A percentile compares a stretch with the other conserved stretches of the same genome.
phyloP scores from a whole-genome alignment of 2,329 filamentous ascomycete genomes.

The Aureobasidium melanogenum region DNA sequence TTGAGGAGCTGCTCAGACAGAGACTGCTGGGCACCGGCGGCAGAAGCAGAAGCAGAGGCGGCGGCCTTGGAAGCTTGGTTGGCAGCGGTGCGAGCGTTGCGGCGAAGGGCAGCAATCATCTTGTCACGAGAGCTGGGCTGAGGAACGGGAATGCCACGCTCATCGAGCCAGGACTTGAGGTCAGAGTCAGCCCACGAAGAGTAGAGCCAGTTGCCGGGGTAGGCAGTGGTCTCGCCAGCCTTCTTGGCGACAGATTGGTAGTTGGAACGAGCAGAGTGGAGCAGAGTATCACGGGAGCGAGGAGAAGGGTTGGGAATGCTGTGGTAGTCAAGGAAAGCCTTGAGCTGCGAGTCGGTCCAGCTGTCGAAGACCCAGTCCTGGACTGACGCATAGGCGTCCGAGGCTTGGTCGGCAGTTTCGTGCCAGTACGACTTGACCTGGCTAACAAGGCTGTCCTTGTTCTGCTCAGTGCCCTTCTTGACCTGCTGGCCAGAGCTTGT shows the following conservation, averaged over 20 bases:
- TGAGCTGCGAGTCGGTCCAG: slow-evolving; percentile 88
- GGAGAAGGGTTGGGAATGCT: slow-evolving; percentile 81
- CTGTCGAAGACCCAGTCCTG: slow-evolving; percentile 94
- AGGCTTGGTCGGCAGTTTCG: slow-evolving; percentile 68
- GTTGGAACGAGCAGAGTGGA: slow-evolving; percentile 68
- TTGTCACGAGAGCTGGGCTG: slow-evolving; percentile 80
- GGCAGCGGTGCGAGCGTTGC: slow-evolving; percentile 60
- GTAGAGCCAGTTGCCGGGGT: slow-evolving; percentile 94
- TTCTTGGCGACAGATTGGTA: slow-evolving; percentile 73
- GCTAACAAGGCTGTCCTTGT: slow-evolving; percentile 57
- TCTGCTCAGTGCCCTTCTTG: slow-evolving; percentile 56
- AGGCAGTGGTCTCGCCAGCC: slow-evolving; percentile 66
- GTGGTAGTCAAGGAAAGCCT: slow-evolving; percentile 84
- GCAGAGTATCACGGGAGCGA: slow-evolving; percentile 70
- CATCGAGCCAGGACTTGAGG: slow-evolving; percentile 86
- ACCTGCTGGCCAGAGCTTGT: slow-evolving; percentile 61
- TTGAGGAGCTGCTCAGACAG: slow-evolving; percentile 79
- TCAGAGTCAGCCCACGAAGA: slow-evolving; percentile 86
- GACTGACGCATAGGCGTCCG: slow-evolving; percentile 60
- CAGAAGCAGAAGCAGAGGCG: slow-evolving; percentile 51
- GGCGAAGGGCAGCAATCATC: slow-evolving; percentile 79
- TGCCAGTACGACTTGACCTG: slow-evolving; percentile 69
- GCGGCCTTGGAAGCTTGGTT: slow-evolving; percentile 46
- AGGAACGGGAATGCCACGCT: slow-evolving; percentile 74
- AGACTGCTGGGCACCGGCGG: slow-evolving; percentile 56